phyloP scores from a whole-genome alignment of 257 asterid species.

The Lantana camara region DNA sequence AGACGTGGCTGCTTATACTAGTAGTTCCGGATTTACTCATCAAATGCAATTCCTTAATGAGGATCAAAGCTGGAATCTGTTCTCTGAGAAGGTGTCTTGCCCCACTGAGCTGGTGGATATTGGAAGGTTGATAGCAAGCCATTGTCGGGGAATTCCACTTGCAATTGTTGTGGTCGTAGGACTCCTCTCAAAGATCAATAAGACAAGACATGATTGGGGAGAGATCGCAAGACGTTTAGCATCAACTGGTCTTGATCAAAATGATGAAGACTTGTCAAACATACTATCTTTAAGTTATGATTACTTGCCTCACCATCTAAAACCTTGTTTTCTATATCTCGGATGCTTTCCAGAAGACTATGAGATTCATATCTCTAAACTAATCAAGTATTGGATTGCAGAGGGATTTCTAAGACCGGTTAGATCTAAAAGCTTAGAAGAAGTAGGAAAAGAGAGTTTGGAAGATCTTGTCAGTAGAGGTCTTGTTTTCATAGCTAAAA shows the following conservation, averaged over 20 bases:
- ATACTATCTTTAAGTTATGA: no score
- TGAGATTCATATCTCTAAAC: background rate
- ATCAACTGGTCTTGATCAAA: no score
- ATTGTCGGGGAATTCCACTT: constrained; percentile 26
- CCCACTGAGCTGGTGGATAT: constrained; percentile 1
- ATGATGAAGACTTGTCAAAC: no score
- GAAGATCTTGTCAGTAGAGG: constrained; percentile 21
- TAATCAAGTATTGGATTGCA: constrained; percentile 20
- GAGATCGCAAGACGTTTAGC: background rate
- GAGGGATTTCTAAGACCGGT: constrained; percentile 19
- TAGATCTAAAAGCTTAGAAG: constrained; percentile 3
- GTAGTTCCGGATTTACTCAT: no score
- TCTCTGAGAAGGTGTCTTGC: constrained; percentile 18
- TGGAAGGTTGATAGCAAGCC: constrained; percentile 12
- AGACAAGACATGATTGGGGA: background rate
- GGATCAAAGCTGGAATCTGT: constrained; percentile 10
- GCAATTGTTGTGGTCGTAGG: constrained; percentile 25
- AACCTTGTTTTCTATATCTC: background rate
- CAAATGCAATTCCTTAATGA: no score
- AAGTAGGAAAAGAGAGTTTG: background rate
- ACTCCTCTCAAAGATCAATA: background rate
- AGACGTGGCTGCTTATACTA: no score
- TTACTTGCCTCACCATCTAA: no score
- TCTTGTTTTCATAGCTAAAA: background rate
- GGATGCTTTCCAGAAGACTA: constrained; percentile 21